Percentiles rank a stretch among this genome's conserved stretches.
These are phyloP conservation scores for Arthrobotrys pseudoclavata DNA, from an alignment of 2,329 filamentous ascomycete genomes.

Conservation along the genomic window DNA sequence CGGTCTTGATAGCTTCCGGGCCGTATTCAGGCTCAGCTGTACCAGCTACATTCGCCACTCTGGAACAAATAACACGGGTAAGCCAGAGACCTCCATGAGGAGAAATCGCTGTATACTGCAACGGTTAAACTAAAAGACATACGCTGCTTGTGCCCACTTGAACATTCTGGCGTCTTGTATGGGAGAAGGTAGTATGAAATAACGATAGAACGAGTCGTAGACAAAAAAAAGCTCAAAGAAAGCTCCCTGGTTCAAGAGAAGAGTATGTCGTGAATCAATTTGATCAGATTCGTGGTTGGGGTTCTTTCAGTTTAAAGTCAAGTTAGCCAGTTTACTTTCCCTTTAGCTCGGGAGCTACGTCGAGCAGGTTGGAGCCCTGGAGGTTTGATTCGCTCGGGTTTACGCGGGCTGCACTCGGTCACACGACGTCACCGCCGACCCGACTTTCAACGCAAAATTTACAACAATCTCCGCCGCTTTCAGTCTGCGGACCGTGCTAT, in stretches of 20 bases:
- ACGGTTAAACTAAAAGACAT: conserved; percentile 2
- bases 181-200: not conserved
- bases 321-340: not conserved
- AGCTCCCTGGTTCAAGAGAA: not conserved
- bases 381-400: conserved; percentile 43
- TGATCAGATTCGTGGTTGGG: conserved; percentile 5
- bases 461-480: conserved; percentile 29
- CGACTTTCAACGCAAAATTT: conserved; percentile 46
- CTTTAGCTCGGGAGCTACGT: conserved; percentile 24
- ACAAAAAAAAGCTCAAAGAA: not conserved
- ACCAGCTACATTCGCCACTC: conserved; percentile 84
- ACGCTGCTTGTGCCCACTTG: conserved; percentile 55
- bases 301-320: not conserved
- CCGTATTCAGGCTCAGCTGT: conserved; percentile 98
- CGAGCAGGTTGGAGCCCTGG: conserved; percentile 22
- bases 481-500: not conserved
- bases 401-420: conserved; percentile 53
- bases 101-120: not conserved
- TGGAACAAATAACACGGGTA: conserved; percentile 63
- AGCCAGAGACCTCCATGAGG: conserved; percentile 1
- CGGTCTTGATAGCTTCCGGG: conserved; percentile 85
- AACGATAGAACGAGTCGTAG: conserved; percentile 7
- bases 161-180: conserved; percentile 45
- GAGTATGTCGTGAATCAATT: conserved; percentile 15
- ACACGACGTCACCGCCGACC: conserved; percentile 57